Evolutionary conservation across 352 stramenopile genomes (phyloP).

Genomic region (Blastocystis sp.): DNA sequence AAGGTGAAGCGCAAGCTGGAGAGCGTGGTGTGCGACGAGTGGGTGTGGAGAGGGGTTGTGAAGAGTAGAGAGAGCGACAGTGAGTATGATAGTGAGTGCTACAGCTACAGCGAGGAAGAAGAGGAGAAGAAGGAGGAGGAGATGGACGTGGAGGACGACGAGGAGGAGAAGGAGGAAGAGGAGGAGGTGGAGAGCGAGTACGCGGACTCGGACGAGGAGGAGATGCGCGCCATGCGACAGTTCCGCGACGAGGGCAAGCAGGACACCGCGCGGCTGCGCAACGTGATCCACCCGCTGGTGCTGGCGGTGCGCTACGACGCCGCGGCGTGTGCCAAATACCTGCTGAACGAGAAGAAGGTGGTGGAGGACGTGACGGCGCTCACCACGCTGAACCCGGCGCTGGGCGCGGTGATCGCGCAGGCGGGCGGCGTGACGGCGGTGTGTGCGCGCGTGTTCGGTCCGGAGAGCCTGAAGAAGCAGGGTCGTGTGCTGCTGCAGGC

Average conservation of each 20-base stretch:
- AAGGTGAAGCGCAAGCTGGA: constrained; percentile 1
- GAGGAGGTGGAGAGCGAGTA: constrained; percentile 42
- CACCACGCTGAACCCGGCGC: not conserved
- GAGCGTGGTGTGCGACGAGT: not conserved
- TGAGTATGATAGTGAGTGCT: not conserved
- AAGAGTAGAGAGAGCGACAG: constrained; percentile 36
- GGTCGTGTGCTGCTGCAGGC: constrained; percentile 36
- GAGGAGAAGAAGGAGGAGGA: constrained; percentile 15
- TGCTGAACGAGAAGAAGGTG: constrained; percentile 8
- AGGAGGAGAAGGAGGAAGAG: constrained; percentile 19
- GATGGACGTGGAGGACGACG: constrained; percentile 17
- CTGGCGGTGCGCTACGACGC: constrained; percentile 1
- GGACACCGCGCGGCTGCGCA: not conserved
- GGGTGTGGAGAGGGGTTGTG: not conserved
- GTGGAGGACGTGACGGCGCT: constrained; percentile 12
- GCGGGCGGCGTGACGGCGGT: constrained; percentile 13
- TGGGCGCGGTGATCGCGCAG: not conserved
- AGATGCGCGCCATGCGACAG: constrained; percentile 40
- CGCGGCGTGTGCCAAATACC: not conserved
- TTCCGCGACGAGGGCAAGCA: constrained; percentile 48
- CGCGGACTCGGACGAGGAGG: constrained; percentile 63
- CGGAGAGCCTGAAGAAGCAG: constrained; percentile 29
- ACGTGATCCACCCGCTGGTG: constrained; percentile 14
- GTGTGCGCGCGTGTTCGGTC: constrained; percentile 33
- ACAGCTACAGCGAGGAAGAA: not conserved